A percentile compares a stretch with the other conserved stretches of the same genome.
Conservation (phyloP, 139 green algal species). For the Chlorella sp. region DNA sequence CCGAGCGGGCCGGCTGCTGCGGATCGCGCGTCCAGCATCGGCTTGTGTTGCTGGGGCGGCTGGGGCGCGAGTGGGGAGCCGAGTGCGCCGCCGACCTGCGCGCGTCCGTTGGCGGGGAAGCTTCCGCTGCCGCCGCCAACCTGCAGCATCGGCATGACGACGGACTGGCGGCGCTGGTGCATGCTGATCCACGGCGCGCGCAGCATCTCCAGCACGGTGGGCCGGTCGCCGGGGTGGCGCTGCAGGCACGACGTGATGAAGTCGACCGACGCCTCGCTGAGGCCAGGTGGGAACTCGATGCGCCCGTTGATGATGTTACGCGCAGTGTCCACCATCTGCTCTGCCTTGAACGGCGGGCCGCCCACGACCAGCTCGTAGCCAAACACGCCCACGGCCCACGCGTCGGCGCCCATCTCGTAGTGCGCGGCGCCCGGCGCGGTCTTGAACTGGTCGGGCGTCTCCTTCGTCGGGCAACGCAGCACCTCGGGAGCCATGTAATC, state of each 20-base stretch:
- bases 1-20: too few species aligned
- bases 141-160: too few species aligned
- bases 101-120: too few species aligned
- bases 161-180: too few species aligned
- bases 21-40: too few species aligned
- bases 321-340: slow-evolving; percentile 33
- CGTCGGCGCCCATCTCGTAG: slow-evolving; percentile 23
- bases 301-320: slow-evolving; percentile 33
- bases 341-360: slow-evolving; percentile 74
- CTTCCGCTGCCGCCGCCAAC: too few species aligned
- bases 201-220: slow-evolving; percentile 40
- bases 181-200: slow-evolving; percentile 48
- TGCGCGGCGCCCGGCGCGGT: slow-evolving; percentile 17
- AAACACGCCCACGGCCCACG: slow-evolving; percentile 80
- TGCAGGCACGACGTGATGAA: slow-evolving; percentile 36
- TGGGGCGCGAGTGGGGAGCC: too few species aligned
- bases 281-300: slow-evolving; percentile 25
- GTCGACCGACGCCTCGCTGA: slow-evolving; percentile 28
- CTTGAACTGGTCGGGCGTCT: slow-evolving; percentile 56
- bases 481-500: slow-evolving; percentile 31
- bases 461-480: slow-evolving; percentile 56
- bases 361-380: slow-evolving; percentile 84
- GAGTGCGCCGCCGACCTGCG: too few species aligned
- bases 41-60: too few species aligned
- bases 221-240: slow-evolving; percentile 25